Base-by-base conservation (phyloP, 805 yeast genomes). In the Saccharomyces paradoxus region DNA sequence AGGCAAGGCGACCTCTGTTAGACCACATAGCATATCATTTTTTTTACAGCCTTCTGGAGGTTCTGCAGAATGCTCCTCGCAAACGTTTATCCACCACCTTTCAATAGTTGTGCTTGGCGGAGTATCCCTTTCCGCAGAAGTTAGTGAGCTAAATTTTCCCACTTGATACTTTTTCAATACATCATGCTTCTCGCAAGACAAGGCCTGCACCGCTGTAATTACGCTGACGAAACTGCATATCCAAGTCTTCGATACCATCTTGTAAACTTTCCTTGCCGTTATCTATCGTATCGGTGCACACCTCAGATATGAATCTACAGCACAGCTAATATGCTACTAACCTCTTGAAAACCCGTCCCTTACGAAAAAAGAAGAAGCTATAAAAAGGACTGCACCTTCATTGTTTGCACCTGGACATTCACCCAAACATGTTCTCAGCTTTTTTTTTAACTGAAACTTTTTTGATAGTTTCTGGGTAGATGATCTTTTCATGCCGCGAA, bases 11-110 rank as follows among this genome's bases (percentile, higher is more conserved):
- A 87, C 77, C 10, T 73, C 63, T 26, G 86, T 83, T 17, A 86
- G 64, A 2, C 96, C 96, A 69, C 99, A 92, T 8, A 91, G 67
- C 59, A 87, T 87, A 1, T 91, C 81, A 58, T 85, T 83, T 49
- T 73, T 72, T 0, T 90, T 85, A 70, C 97, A 91, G 29, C 75
- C 76, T 5, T 62, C 60, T 9, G 76, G 72, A 10, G 71, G 69
- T 9, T 66, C 70, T 10, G 64, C 64, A 22, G 63, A 56, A 24
- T 69, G 64, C 31, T 69, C 72, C 49, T 81, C 82, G 71, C 96
- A 89, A 8, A 89, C 74, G 51, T 89, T 86, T 41, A 91, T 58
- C 63, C 77, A 81, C 91, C 96, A 88, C 2, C 80, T 76, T 32
- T 76, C 69, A 50, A 73, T 77, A 1, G 87, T 81, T 31, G 69